These are phyloP conservation scores for Cutaneotrichosporon arboriforme DNA, from an alignment of 1,284 basidiomycete genomes.

Conservation along the genomic window DNA sequence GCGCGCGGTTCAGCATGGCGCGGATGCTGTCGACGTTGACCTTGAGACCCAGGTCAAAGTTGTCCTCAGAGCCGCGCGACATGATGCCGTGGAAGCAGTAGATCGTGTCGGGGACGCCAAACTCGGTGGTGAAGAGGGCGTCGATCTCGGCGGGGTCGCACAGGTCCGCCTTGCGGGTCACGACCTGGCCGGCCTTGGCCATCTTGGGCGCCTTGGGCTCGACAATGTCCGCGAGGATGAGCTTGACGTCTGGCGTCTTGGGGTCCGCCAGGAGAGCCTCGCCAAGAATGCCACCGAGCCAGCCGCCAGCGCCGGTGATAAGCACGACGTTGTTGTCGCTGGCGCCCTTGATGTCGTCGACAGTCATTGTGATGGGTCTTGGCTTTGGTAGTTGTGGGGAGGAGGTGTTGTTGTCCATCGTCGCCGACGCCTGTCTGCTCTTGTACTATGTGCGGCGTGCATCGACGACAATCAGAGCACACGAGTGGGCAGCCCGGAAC, in stretches of 20 bases:
- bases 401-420: not conserved
- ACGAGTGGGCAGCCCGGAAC: too few species aligned
- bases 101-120: constrained; percentile 39
- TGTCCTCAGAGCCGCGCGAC: constrained; percentile 59
- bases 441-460: not conserved
- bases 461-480: not conserved
- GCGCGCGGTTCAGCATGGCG: constrained; percentile 53
- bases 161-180: constrained; percentile 54
- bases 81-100: constrained; percentile 63
- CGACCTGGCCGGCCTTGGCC: constrained; percentile 31
- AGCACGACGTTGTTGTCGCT: constrained; percentile 29
- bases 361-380: constrained; percentile 10
- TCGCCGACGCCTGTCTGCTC: not conserved
- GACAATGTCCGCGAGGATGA: constrained; percentile 49
- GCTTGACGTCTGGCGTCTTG: constrained; percentile 37
- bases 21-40: constrained; percentile 61
- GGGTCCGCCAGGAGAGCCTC: constrained; percentile 37
- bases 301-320: constrained; percentile 43
- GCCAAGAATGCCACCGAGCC: constrained; percentile 43
- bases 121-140: constrained; percentile 44
- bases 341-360: constrained; percentile 7
- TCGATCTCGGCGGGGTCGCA: constrained; percentile 51
- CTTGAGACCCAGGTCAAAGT: constrained; percentile 59
- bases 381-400: not conserved
- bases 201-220: constrained; percentile 52